Percentiles rank a stretch among this genome's conserved stretches.
Conservation (phyloP, 2,329 filamentous ascomycete genomes). For the Xylariaceae sp. region DNA sequence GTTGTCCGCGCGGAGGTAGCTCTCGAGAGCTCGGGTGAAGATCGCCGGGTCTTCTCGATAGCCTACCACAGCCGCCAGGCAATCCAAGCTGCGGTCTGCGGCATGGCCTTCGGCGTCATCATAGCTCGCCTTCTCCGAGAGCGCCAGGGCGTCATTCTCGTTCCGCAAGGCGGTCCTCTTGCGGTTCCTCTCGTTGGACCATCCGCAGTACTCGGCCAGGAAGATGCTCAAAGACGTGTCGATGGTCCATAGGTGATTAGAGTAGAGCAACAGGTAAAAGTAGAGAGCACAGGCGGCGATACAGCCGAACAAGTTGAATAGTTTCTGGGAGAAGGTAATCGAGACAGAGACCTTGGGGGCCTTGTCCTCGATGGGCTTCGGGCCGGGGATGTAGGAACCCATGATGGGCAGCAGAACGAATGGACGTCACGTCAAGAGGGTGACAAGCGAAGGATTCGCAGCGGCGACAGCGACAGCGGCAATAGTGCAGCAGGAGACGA, state of each 20-base stretch:
- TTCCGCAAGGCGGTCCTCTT: not conserved
- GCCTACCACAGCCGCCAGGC: constrained; percentile 3
- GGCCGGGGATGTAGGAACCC: constrained; percentile 1
- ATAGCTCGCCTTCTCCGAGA: not conserved
- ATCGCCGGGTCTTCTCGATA: constrained; percentile 2
- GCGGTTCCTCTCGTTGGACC: constrained; percentile 2
- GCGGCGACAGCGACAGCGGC: not conserved
- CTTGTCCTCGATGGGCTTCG: constrained; percentile 1
- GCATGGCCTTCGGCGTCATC: not conserved
- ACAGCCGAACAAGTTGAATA: constrained; percentile 1
- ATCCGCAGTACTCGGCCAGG: constrained; percentile 3
- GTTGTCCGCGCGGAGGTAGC: constrained; percentile 2
- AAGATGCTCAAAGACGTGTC: not conserved
- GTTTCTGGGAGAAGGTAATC: not conserved
- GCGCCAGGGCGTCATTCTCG: constrained; percentile 1
- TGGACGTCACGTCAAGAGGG: not conserved
- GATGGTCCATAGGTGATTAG: constrained; percentile 3
- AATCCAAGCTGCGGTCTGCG: constrained; percentile 1
- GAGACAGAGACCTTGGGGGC: not conserved
- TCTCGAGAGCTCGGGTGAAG: constrained; percentile 1
- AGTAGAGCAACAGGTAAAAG: constrained; percentile 3
- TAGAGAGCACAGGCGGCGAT: constrained; percentile 1
- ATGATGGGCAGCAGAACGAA: constrained; percentile 1
- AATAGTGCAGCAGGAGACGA: not conserved
- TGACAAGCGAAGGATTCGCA: too few species aligned